Base-by-base conservation (phyloP, 2,329 filamentous ascomycete species). In the Xylaria sp. region DNA sequence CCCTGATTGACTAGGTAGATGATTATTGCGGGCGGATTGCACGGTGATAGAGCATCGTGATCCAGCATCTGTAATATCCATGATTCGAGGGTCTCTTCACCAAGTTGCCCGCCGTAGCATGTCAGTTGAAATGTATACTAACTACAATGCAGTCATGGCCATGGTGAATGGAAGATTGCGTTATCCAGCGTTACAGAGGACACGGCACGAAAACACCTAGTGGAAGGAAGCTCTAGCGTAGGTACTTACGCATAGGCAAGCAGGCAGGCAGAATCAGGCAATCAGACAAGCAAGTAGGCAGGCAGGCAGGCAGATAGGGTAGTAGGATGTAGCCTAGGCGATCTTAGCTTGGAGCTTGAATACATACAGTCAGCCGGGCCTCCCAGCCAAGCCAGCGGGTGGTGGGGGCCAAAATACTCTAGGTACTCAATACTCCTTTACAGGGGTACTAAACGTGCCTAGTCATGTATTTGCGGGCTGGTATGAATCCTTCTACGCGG, bases 1-100 rank as follows among this genome's bases (percentile, higher is more conserved):
- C 11, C 57, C 62, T 65, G 57, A 68, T 65, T 68, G 66, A 61
- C 27, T 55, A 50, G n/a, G n/a, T n/a, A 42, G 36, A 11, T 44
- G 4, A 36, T 49, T 49, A 20, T 49, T n/a, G 44, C 25, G 27
- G 33, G 39, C 15, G 51, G 39, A 51, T 61, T 45, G 47, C 45
- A 62, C 22, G 13, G 7, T 31, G 47, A 62, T 62, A 45, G 11
- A 50, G 33, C 20, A 27, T 53, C 38, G 53, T 17, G 17, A 29
- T 51, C 36, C 36, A 22, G 45, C 7, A 22, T 29, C 51, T 57
- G 63, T 25, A 11, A 49, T 22, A 57, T 27, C 36, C 22, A 29
- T 38, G 49, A 42, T 61, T 42, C 25, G 36, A 49, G 11, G 49
- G 44, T 39, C 57, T 38, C 36, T 47, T 45, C 45, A 39, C 39